Evolutionary conservation across 2,329 filamentous ascomycete genomes (phyloP), one percentile per base, ranked within the genome.

Genomic region (Sclerotiophoma versabilis): DNA sequence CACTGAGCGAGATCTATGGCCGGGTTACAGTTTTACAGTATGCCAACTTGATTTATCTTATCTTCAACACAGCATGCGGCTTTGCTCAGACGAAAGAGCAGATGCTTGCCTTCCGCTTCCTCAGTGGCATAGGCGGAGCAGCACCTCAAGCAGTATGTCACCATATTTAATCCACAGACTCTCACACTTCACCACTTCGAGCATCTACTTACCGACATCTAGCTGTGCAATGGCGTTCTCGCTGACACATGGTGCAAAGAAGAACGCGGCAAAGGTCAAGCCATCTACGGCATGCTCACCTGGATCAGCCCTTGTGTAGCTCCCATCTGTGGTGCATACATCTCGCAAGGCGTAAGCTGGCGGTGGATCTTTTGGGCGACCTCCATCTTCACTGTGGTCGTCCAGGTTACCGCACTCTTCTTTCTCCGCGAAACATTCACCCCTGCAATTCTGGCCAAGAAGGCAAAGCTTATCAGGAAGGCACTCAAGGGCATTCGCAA

Each of bases 341-440:
- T 71, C 34, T 68, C 62, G 2, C 47, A 55, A 38, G 49, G 57
- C 10, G 62, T 53, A 3, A 76, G 72, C 2, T 91, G 88, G 89
- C 83, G 87, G 32, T 91, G 88, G 88, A 83, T 86, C 12, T 91
- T 91, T 75, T 89, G 83, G 75, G 79, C 84, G 0, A 87, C 85
- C 1, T 85, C 85, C 1, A 86, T 90, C 53, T 77, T 77, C 12
- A 84, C 85, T 55, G 85, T 80, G 3, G 57, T 83, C 15, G 82
- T 91, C 43, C 86, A 89, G 65, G 45, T 82, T 17, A 74, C 81
- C 0, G 87, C 87, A 5, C 72, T 89, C 34, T 81, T 87, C 66
- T 81, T 87, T 60, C 78, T 86, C 57, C 64, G 66, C 19, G 80
- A 83, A 59, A 81, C 79, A 0, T 83, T 80, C 59, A 76, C 76